Percentiles rank a stretch among this genome's conserved stretches.
phyloP scores from a whole-genome alignment of 345 rosid species.

The Nasturtium officinale region DNA sequence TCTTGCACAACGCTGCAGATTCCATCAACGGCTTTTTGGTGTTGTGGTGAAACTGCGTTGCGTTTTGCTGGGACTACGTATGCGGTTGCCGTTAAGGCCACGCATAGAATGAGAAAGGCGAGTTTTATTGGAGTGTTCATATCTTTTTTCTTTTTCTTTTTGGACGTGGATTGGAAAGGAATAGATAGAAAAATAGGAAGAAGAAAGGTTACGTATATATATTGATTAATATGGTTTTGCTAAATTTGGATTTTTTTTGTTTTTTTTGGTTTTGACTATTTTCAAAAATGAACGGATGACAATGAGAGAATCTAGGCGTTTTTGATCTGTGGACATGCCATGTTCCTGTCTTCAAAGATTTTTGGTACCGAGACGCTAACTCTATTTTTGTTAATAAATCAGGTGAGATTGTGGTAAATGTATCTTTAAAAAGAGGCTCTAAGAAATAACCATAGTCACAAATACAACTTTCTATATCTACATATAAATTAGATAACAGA shows the following conservation, averaged over 20 bases:
- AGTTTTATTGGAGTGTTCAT: slow-evolving; percentile 45
- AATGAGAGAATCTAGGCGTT: slow-evolving; percentile 22
- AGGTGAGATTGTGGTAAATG: not conserved
- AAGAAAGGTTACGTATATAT: slow-evolving; percentile 18
- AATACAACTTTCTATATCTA: not conserved
- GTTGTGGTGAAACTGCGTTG: slow-evolving; percentile 32
- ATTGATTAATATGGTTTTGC: slow-evolving; percentile 20
- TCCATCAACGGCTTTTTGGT: slow-evolving; percentile 45
- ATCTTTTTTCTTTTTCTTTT: not conserved
- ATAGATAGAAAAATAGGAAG: slow-evolving; percentile 16
- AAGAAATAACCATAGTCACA: not conserved
- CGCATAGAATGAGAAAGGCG: slow-evolving; percentile 35
- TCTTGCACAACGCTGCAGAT: slow-evolving; percentile 54
- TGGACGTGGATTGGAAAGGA: slow-evolving; percentile 49
- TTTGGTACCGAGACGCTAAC: not conserved
- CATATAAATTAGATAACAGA: not conserved
- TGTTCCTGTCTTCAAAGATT: not conserved
- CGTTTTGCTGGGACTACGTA: slow-evolving; percentile 24
- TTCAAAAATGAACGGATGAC: slow-evolving; percentile 23
- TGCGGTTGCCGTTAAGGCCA: slow-evolving; percentile 38
- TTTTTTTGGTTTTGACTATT: slow-evolving; percentile 27
- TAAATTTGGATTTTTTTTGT: slow-evolving; percentile 25
- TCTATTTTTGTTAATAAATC: not conserved
- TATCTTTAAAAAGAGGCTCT: not conserved
- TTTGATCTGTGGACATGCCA: slow-evolving; percentile 14